Evolutionary conservation across 371 early-diverging fungal genomes (phyloP).

Genomic region (Mucor sp.): DNA sequence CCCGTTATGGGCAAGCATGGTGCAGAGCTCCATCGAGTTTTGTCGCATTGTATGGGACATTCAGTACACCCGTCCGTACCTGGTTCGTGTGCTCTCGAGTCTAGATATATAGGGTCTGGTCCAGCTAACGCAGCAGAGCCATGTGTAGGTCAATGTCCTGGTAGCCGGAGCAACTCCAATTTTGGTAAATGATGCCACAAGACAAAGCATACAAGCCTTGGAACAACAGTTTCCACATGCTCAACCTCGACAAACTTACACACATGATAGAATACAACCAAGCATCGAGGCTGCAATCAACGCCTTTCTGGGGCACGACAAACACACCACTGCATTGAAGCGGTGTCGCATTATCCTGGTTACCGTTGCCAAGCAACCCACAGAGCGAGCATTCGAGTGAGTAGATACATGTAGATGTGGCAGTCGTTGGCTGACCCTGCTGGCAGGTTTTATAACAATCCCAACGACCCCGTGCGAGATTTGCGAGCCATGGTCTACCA

Average conservation of each 20-base stretch:
- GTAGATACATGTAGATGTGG: neutral
- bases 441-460: conserved; percentile 29
- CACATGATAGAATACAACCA: conserved; percentile 16
- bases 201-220: conserved; percentile 8
- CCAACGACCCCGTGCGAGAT: conserved; percentile 18
- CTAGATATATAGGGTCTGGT: neutral
- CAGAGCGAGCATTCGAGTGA: conserved; percentile 22
- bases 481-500: conserved; percentile 17
- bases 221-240: conserved; percentile 19
- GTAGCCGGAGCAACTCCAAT: conserved; percentile 16
- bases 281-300: conserved; percentile 11
- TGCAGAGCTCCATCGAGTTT: conserved; percentile 32
- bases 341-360: conserved; percentile 25
- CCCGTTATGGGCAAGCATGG: conserved; percentile 43
- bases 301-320: neutral
- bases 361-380: conserved; percentile 11
- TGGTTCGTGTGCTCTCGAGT: neutral
- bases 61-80: neutral
- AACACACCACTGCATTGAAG: neutral
- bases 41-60: conserved; percentile 39
- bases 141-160: conserved; percentile 22
- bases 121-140: neutral
- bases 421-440: neutral
- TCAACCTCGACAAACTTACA: conserved; percentile 21
- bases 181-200: conserved; percentile 8